Evolutionary conservation across 1,139 yeast species (phyloP), one percentile per base, ranked within the genome.

Genomic region (Lodderomyces elongisporus): DNA sequence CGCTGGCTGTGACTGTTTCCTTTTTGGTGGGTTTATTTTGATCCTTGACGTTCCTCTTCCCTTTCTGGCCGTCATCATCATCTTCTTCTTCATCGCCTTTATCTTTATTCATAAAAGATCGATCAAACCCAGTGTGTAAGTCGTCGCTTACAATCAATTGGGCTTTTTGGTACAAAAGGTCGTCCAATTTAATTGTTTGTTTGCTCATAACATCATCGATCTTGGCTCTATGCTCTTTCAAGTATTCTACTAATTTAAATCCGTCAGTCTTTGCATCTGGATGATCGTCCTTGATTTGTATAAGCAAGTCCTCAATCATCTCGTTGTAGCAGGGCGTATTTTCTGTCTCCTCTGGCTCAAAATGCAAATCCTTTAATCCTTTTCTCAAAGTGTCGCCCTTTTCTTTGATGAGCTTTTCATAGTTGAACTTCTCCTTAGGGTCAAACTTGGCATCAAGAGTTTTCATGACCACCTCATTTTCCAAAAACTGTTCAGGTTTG

Each of bases 111-210:
- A 88, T 56, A 47, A 85, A 75, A 0, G 95, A 83, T 18, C 85
- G 74, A 52, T 89, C 95, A 65, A 87, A 91, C 0, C 96, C 98
- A n/a, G 94, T 87, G 46, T 79, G 94, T 26, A 88, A 72, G 56
- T 91, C 98, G 14, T 88, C 97, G 38, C 94, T 81, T 4, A 94
- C 79, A 43, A 91, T 89, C 51, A 85, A 82, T 39, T 66, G 56
- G 8, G 79, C 68, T 48, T 85, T 83, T 51, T 89, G 95, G 45
- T 77, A 71, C 45, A 76, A 70, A 37, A 91, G 66, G 25, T 76
- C 77, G 31, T 74, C 77, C 47, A 88, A 63, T 48, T 78, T 81
- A 27, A 72, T 70, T 27, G 74, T 66, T 33, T 78, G 83, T 41
- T 77, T 78, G 16, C 62, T 60, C 40, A 79, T 65, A 6, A 82